Conservation (phyloP, 2,329 filamentous ascomycete species). For the Fusarium sulawesiense region DNA sequence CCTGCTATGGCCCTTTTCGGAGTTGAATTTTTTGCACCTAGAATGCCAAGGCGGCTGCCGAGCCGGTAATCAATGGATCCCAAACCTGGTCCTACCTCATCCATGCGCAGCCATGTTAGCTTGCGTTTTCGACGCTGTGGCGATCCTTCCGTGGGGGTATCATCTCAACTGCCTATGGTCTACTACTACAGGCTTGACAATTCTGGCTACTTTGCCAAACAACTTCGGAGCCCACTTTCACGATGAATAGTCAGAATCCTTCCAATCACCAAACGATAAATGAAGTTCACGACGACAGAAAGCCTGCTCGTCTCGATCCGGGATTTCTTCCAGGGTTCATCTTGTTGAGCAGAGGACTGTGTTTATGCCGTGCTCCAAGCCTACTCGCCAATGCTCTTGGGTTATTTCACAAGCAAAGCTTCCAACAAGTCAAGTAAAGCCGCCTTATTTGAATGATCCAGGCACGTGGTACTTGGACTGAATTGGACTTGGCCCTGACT, state of each 20-base stretch:
- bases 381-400: neutral
- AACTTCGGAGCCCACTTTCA: too few relatives aligned
- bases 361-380: neutral
- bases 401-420: neutral
- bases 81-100: neutral
- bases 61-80: neutral
- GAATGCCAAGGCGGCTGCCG: neutral
- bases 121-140: neutral
- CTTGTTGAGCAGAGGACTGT: neutral
- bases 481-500: neutral
- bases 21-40: neutral
- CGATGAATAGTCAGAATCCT: too few relatives aligned
- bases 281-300: too few relatives aligned
- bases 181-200: too few relatives aligned
- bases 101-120: neutral
- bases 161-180: too few relatives aligned
- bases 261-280: too few relatives aligned
- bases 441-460: neutral
- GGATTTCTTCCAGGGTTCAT: neutral
- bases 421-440: neutral
- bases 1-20: neutral
- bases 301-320: neutral
- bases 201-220: too few relatives aligned
- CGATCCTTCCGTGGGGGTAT: neutral
- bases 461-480: neutral